Percentiles rank a stretch among this genome's conserved stretches.
Conservation (phyloP, 495 filamentous ascomycete genomes). For the Hypoxylon subgilvum region DNA sequence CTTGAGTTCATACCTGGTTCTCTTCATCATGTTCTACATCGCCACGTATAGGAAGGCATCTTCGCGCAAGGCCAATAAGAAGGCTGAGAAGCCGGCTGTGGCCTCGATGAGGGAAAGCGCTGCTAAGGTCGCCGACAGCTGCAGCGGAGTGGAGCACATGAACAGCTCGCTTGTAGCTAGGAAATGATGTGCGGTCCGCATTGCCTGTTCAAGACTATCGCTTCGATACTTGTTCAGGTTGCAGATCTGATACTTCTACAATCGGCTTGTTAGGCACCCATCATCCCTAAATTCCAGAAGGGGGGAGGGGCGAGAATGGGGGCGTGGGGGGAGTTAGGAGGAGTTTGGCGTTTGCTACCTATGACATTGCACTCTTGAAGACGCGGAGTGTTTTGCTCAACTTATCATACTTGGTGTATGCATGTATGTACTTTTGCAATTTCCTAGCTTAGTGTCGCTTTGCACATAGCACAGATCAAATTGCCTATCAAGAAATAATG, state of each 20-base stretch:
- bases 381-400: slow-evolving; percentile 23
- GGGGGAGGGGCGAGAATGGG: not conserved
- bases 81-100: slow-evolving; percentile 9
- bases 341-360: slow-evolving; percentile 16
- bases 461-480: too few relatives aligned
- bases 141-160: slow-evolving; percentile 38
- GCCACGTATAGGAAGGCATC: slow-evolving; percentile 85
- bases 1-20: slow-evolving; percentile 87
- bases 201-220: slow-evolving; percentile 5
- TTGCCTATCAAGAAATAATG: too few relatives aligned
- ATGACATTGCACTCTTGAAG: slow-evolving; percentile 6
- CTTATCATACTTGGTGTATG: too few relatives aligned
- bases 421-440: not conserved
- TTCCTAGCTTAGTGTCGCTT: not conserved
- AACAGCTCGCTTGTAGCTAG: slow-evolving; percentile 33
- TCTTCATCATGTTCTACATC: slow-evolving; percentile 98
- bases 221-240: slow-evolving; percentile 22
- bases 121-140: slow-evolving; percentile 33
- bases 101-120: slow-evolving; percentile 38
- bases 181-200: slow-evolving; percentile 19
- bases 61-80: slow-evolving; percentile 33
- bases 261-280: slow-evolving; percentile 3
- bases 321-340: not conserved
- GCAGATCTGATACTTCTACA: slow-evolving; percentile 14
- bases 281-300: not conserved